Evolutionary conservation across 345 rosid species (phyloP).

Genomic region (Turritis glabra): DNA sequence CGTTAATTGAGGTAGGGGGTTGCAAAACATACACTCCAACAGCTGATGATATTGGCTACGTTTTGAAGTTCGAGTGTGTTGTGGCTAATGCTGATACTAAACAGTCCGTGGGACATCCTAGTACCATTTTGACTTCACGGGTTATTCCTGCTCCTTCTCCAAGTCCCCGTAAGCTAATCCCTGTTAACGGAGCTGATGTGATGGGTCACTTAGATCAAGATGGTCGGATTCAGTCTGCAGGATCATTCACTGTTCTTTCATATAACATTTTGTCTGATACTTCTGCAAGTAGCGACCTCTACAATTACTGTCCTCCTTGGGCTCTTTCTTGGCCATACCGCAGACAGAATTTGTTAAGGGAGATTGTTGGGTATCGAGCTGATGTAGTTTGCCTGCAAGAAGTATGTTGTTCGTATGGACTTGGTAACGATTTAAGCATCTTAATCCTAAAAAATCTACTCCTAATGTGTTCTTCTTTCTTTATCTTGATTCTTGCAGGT

Average conservation of each 20-base stretch:
- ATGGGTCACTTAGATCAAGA: constrained; percentile 78
- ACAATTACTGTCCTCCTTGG: constrained; percentile 98
- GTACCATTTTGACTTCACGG: constrained; percentile 75
- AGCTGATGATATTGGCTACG: constrained; percentile 87
- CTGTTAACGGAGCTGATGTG: constrained; percentile 69
- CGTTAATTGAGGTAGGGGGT: constrained; percentile 87
- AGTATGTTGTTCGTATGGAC: constrained; percentile 46
- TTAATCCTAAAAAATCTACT: constrained; percentile 22
- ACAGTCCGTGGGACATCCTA: constrained; percentile 61
- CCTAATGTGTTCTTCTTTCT: background rate
- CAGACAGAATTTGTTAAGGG: constrained; percentile 87
- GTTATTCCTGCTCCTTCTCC: constrained; percentile 99
- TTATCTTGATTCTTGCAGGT: constrained; percentile 66
- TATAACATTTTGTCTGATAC: constrained; percentile 89
- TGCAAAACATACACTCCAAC: constrained; percentile 92
- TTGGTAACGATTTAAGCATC: background rate
- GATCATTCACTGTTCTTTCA: constrained; percentile 91
- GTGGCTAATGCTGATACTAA: constrained; percentile 81
- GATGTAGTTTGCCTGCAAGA: constrained; percentile 98
- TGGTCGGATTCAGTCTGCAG: constrained; percentile 68
- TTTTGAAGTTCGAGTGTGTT: constrained; percentile 91
- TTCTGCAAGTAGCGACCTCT: constrained; percentile 71
- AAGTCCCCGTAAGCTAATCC: constrained; percentile 78
- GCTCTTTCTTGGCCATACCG: constrained; percentile 99
- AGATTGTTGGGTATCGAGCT: constrained; percentile 95